phyloP scores from a whole-genome alignment of 176 grass and related monocot genomes.

The Zizania latifolia region DNA sequence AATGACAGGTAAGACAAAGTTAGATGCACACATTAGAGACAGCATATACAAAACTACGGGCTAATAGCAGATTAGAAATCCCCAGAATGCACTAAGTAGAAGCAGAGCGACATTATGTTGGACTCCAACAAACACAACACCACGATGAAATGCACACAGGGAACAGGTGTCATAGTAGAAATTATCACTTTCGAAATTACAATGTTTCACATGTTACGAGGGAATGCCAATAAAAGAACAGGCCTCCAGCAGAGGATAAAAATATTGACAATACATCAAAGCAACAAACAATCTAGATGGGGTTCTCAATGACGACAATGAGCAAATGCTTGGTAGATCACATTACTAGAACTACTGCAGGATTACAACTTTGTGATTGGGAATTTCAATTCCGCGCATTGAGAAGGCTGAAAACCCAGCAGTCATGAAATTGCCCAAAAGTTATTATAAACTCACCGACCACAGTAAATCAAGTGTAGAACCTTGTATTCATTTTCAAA shows the following conservation, averaged over 20 bases:
- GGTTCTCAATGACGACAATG: slow-evolving; percentile 14
- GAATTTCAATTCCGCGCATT: neutral
- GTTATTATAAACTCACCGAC: neutral
- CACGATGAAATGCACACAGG: neutral
- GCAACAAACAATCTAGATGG: neutral
- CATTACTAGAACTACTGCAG: neutral
- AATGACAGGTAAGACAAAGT: neutral
- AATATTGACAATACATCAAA: neutral
- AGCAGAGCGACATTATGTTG: neutral
- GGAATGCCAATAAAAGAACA: neutral
- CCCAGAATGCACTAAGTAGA: neutral
- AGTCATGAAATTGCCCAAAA: neutral
- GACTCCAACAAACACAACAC: neutral
- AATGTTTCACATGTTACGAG: neutral
- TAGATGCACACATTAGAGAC: neutral
- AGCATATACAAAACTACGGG: neutral
- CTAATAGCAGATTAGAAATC: neutral
- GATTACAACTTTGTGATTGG: neutral
- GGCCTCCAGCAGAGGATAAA: neutral
- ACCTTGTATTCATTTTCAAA: neutral
- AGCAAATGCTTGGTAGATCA: neutral
- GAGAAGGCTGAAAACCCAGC: neutral
- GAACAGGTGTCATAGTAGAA: neutral
- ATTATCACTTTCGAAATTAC: neutral
- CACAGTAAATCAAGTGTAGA: neutral